Conservation (phyloP, 2,329 filamentous ascomycete genomes). For the Fusarium incarnatum region DNA sequence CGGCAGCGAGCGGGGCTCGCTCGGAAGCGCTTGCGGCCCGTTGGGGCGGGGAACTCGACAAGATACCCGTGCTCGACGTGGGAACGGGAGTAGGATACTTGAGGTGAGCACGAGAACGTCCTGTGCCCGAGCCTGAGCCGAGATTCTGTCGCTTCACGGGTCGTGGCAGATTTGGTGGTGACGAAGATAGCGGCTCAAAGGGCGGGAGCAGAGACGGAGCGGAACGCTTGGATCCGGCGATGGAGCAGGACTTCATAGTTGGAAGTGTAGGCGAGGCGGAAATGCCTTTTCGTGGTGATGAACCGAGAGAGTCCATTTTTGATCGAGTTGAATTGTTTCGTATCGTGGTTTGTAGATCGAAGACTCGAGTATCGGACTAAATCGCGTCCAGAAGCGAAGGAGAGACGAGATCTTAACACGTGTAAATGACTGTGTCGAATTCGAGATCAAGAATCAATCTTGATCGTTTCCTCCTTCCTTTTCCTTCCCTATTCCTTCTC, state of each 20-base stretch:
- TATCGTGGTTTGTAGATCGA: background rate
- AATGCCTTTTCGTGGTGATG: slow-evolving; percentile 50
- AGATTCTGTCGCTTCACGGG: slow-evolving; percentile 74
- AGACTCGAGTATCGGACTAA: slow-evolving; percentile 17
- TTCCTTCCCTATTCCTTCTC: background rate
- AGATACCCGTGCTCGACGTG: slow-evolving; percentile 91
- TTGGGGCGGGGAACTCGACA: slow-evolving; percentile 84
- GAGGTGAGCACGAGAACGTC: slow-evolving; percentile 58
- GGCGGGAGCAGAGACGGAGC: slow-evolving; percentile 78
- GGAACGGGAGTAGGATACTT: slow-evolving; percentile 95
- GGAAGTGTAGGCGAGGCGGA: slow-evolving; percentile 53
- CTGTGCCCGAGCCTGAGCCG: slow-evolving; percentile 21
- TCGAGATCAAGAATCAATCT: background rate
- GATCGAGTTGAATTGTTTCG: slow-evolving; percentile 1
- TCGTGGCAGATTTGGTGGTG: slow-evolving; percentile 77
- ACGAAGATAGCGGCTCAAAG: slow-evolving; percentile 84
- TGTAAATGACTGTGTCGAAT: slow-evolving; percentile 1
- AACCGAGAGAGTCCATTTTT: slow-evolving; percentile 52
- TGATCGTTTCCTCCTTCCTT: background rate
- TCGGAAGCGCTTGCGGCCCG: slow-evolving; percentile 73
- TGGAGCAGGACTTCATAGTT: slow-evolving; percentile 39
- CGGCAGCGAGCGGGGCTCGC: slow-evolving; percentile 82
- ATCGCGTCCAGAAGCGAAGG: slow-evolving; percentile 31
- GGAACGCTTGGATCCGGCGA: slow-evolving; percentile 68
- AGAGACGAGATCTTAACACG: slow-evolving; percentile 16